Evolutionary conservation across 768 basidiomycete species (phyloP), one percentile per base, ranked within the genome.

Genomic region (Collybia nuda): DNA sequence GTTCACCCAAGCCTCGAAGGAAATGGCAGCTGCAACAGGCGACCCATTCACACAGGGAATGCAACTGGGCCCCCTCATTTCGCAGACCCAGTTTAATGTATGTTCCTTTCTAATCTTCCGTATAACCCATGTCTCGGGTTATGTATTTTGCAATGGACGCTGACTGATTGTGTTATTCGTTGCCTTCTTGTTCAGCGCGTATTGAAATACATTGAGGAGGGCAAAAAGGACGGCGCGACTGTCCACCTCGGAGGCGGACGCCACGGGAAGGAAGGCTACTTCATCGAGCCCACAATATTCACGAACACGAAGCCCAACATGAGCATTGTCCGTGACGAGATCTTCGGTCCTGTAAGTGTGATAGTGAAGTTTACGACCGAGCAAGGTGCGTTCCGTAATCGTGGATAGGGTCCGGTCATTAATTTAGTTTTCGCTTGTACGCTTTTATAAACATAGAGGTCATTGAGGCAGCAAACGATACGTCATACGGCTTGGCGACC

Each of bases 331-430:
- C 63, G 56, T 45, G 81, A 82, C 56, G 77, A 86, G 62, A 85
- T 86, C 51, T 86, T 87, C 56, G 85, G 85, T 22, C 85, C 87
- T 3, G 84, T 87, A 39, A 78, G 81, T 48, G 84, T 81, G 26
- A 67, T 89, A 35, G 73, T 80, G 67, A 81, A 81, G 58, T 89
- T 89, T 71, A 77, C 80, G 55, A 73, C 78, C 50, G 79, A 76
- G 49, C 73, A 44, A 45, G 50, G 50, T 51, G 15, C 9, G 44
- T 51, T 11, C 7, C 18, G 12, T n/a, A 14, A 28, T 5, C 15
- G 17, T 7, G 6, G 14, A 19, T 19, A 14, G 17, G 8, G 24
- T 11, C 32, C 32, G 14, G 9, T 9, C 40, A 19, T 14, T 51
- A 6, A 7, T 37, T 2, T 19, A n/a, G 39, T 6, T 23, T 1